Evolutionary conservation across 1,284 basidiomycete genomes (phyloP), one percentile per base, ranked within the genome.

Genomic region (Cutaneotrichosporon daszewskae): DNA sequence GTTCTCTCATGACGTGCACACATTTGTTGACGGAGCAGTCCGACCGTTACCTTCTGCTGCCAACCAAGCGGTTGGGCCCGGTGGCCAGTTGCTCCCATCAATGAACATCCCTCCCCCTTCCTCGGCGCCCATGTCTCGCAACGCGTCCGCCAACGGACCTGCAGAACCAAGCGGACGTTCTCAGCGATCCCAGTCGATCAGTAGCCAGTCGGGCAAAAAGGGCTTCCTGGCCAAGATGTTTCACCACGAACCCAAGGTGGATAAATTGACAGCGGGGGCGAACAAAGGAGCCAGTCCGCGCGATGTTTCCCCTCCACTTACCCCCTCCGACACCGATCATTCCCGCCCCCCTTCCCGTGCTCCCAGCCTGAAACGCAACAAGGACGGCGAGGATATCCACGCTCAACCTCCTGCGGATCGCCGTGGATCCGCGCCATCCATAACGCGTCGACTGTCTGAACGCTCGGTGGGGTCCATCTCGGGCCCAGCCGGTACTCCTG

Each of bases 181-280:
- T 9, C 35, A 43, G 9, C 48, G 48, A 29, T 44, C 50, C 4
- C 27, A 47, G 37, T 42, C 59, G 17, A 51, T 54, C 36, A 39
- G 49, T 54, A 41, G 51, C 33, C 49, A 52, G 31, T 19, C 26
- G n/a, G 43, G 51, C 22, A 71, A 68, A 59, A 70, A 69, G 52
- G 57, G 57, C 12, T 69, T 72, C 52, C 60, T 72, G 28, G 65
- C 68, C 26, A 66, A 66, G 36, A 70, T 72, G 68, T 67, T 72
- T 49, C 62, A 71, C 40, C 61, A 54, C 22, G 58, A 64, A 33
- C 56, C 51, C 19, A 60, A 64, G 44, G 48, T 59, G 14, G 58
- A 61, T 22, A 49, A 59, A 40, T 51, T 62, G 25, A 52, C 59
- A 24, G 43, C 49, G 28, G n/a, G n/a, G n/a, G n/a, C n/a, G n/a